A percentile compares a stretch with the other conserved stretches of the same genome.
Conservation (phyloP, 352 stramenopile genomes). For the Phytopythium sindhum region DNA sequence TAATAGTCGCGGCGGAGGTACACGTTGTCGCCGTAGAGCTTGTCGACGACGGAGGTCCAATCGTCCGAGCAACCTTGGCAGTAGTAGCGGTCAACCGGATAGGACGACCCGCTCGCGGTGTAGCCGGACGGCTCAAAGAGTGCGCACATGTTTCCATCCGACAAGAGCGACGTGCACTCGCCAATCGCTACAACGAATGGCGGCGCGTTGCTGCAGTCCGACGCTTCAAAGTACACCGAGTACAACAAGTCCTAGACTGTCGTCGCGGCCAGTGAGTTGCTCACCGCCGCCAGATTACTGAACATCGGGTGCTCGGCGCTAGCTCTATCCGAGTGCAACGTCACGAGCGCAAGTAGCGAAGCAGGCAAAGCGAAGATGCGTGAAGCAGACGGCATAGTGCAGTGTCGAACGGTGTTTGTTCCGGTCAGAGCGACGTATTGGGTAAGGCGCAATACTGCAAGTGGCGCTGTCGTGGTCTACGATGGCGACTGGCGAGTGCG, state of each 20-base stretch:
- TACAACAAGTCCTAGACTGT: neutral
- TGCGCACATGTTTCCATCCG: neutral
- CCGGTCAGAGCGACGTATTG: neutral
- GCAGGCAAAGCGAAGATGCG: neutral
- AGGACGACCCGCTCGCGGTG: neutral
- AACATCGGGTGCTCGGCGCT: neutral
- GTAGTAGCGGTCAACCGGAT: neutral
- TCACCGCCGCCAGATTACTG: neutral
- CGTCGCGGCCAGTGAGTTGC: neutral
- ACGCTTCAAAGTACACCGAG: neutral
- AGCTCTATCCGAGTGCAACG: neutral
- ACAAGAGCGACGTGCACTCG: neutral
- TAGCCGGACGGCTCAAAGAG: neutral
- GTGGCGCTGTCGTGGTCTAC: neutral
- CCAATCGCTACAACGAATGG: neutral
- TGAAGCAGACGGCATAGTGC: neutral
- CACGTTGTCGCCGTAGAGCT: neutral
- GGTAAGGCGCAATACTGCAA: neutral
- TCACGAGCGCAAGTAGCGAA: neutral
- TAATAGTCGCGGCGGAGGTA: neutral
- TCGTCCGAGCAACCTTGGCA: neutral
- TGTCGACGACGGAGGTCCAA: neutral
- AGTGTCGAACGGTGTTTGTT: neutral
- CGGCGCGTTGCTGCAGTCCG: neutral
- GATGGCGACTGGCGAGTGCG: too few species aligned